A percentile compares a stretch with the other conserved stretches of the same genome.
phyloP scores from a whole-genome alignment of 2,329 filamentous ascomycete species.

The Peltaster fructicola region DNA sequence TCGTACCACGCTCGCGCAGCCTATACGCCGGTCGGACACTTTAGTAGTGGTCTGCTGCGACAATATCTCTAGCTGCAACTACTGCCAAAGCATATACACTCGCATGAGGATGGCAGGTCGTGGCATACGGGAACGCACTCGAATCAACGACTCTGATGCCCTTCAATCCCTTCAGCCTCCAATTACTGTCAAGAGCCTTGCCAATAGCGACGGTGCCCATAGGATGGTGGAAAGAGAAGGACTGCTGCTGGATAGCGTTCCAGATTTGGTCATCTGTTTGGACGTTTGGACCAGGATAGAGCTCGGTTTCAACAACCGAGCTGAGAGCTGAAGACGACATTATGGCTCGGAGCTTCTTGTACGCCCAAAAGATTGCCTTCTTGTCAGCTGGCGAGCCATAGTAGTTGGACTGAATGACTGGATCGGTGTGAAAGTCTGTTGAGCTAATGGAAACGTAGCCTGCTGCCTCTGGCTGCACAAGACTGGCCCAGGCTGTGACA shows the following conservation, averaged over 20 bases:
- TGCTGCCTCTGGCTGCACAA: no score
- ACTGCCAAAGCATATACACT: no score
- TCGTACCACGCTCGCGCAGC: no score
- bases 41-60: no score
- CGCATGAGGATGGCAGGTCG: no score
- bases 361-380: conserved; percentile 8
- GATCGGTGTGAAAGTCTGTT: no score
- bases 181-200: conserved; percentile 10
- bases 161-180: conserved; percentile 5
- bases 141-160: conserved; percentile 7
- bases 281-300: conserved; percentile 25
- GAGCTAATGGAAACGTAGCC: no score
- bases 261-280: conserved; percentile 26
- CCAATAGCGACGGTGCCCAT: conserved; percentile 39
- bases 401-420: conserved; percentile 22
- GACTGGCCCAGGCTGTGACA: no score
- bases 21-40: no score
- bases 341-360: conserved; percentile 19
- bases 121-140: conserved; percentile 6
- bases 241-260: conserved; percentile 24
- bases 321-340: conserved; percentile 9
- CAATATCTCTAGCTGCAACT: no score
- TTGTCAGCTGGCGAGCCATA: no score
- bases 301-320: conserved; percentile 21
- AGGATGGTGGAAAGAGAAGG: conserved; percentile 42